Percentiles rank a stretch among this genome's conserved stretches.
phyloP scores from a whole-genome alignment of 2,329 filamentous ascomycete genomes.

The Mollisiaceae sp. region DNA sequence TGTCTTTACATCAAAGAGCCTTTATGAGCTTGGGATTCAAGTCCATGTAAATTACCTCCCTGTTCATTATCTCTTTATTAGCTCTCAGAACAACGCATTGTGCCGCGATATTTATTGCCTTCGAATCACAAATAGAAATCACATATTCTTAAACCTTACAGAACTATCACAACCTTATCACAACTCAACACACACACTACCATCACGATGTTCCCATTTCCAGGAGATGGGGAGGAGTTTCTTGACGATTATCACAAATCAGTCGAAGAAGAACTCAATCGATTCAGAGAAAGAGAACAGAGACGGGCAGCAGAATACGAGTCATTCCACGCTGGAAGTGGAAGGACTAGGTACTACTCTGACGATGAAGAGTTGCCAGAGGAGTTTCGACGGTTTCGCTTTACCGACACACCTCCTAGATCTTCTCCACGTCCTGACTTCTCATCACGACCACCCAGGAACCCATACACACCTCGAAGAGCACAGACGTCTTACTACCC shows the following conservation, averaged over 20 bases:
- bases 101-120: neutral
- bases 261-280: neutral
- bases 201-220: neutral
- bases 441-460: neutral
- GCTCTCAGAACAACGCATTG: neutral
- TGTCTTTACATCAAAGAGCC: neutral
- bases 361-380: neutral
- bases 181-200: too few relatives aligned
- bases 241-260: too few relatives aligned
- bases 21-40: neutral
- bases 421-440: neutral
- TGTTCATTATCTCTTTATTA: neutral
- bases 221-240: neutral
- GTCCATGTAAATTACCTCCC: neutral
- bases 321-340: neutral
- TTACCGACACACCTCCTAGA: neutral
- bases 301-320: neutral
- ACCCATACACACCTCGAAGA: too few relatives aligned
- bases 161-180: neutral
- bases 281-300: neutral
- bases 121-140: neutral
- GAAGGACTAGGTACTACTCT: neutral
- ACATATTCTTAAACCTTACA: neutral
- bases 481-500: neutral
- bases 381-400: neutral